Conservation (phyloP, 805 yeast genomes). For the Metschnikowia henanensis region DNA sequence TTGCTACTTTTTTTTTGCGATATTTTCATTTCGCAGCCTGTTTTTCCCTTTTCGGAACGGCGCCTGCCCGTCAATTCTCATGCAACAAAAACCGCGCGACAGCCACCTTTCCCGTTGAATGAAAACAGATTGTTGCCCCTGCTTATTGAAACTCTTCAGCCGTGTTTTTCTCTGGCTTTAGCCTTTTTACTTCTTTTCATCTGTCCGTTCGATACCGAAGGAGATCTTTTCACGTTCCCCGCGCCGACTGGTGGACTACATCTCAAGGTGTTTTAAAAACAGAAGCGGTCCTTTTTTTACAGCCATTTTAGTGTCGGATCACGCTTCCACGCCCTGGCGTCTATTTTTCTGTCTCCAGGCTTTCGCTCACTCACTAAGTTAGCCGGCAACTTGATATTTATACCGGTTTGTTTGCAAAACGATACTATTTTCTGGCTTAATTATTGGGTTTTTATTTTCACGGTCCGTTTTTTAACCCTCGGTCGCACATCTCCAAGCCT, state of each 20-base stretch:
- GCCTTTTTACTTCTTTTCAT: not conserved
- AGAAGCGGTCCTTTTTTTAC: no score
- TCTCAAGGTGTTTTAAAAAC: no score
- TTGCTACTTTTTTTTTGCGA: not conserved
- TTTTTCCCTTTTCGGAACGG: not conserved
- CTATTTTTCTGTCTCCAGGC: no score
- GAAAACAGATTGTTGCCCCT: not conserved
- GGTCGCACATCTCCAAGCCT: not conserved
- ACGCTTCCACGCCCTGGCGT: no score
- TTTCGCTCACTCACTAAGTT: no score
- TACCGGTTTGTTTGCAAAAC: not conserved
- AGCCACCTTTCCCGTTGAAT: no score
- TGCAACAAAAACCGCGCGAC: not conserved
- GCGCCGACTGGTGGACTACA: no score
- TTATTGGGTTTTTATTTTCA: not conserved
- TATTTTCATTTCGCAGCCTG: constrained; percentile 1
- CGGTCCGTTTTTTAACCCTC: not conserved
- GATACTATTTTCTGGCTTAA: no score
- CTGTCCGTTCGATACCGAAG: no score
- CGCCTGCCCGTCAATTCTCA: not conserved
- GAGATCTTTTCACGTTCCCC: no score
- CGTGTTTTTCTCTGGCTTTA: not conserved
- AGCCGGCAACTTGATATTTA: no score
- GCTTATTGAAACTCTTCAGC: not conserved
- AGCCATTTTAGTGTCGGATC: no score